Percentiles rank a stretch among this genome's conserved stretches.
Conservation (phyloP, 164 flowering plant genomes). For the Houttuynia cordata region DNA sequence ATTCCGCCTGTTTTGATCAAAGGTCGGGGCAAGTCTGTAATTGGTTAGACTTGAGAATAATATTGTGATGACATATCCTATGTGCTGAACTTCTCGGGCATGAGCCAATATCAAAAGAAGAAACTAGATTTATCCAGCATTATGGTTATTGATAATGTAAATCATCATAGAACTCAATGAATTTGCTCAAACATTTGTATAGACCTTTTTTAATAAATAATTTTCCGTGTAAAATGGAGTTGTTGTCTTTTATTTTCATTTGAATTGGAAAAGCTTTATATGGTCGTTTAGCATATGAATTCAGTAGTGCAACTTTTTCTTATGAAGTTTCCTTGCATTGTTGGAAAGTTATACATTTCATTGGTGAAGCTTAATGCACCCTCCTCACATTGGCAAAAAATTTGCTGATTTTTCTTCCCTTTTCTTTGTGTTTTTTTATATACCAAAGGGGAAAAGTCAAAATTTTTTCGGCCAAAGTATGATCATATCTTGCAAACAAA, state of each 20-base stretch:
- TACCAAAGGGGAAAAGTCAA: too few relatives aligned
- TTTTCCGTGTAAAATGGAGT: neutral
- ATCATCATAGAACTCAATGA: slow-evolving; percentile 3
- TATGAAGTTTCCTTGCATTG: neutral
- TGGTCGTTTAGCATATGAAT: neutral
- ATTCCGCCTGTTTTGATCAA: slow-evolving; percentile 26
- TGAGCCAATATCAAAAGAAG: slow-evolving; percentile 3
- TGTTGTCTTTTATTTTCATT: too few relatives aligned
- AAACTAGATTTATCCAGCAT: neutral
- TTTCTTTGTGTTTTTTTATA: too few relatives aligned
- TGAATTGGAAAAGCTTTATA: neutral
- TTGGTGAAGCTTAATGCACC: too few relatives aligned
- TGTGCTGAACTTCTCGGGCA: neutral
- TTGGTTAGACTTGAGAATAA: neutral
- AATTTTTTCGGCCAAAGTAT: too few relatives aligned
- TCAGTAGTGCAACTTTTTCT: too few relatives aligned
- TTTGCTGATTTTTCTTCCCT: too few relatives aligned
- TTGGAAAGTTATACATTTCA: too few relatives aligned
- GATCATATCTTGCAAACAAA: too few relatives aligned
- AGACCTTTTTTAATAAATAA: too few relatives aligned
- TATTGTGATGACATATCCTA: neutral
- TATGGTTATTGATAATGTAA: neutral
- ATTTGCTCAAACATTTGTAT: neutral
- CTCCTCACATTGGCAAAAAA: too few relatives aligned
- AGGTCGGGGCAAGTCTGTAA: neutral